Conservation (phyloP, 2,329 filamentous ascomycete genomes). For the Aspergillus pseudotamarii region DNA sequence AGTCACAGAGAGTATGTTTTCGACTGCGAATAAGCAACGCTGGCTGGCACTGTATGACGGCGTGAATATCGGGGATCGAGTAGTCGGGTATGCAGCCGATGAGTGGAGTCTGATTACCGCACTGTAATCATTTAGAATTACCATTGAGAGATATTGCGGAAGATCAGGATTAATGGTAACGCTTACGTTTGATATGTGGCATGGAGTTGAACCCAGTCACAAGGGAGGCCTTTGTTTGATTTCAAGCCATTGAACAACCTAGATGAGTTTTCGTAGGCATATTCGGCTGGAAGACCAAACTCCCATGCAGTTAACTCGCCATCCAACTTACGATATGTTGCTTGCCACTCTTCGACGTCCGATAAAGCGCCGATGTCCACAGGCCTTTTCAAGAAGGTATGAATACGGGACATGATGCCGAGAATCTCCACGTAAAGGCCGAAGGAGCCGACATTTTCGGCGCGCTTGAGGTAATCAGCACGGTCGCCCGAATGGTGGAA, state of each 20-base stretch:
- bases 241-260: slow-evolving; percentile 70
- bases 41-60: slow-evolving; percentile 85
- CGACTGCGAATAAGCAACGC: slow-evolving; percentile 78
- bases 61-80: slow-evolving; percentile 83
- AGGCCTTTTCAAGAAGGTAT: slow-evolving; percentile 84
- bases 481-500: slow-evolving; percentile 61
- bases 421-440: slow-evolving; percentile 89
- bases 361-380: slow-evolving; percentile 82
- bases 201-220: slow-evolving; percentile 88
- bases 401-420: slow-evolving; percentile 82
- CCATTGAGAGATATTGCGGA: background rate
- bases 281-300: slow-evolving; percentile 78
- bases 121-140: slow-evolving; percentile 35
- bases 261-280: slow-evolving; percentile 71
- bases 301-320: slow-evolving; percentile 80
- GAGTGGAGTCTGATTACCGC: slow-evolving; percentile 89
- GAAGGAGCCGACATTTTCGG: slow-evolving; percentile 83
- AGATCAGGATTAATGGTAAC: background rate
- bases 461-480: slow-evolving; percentile 67
- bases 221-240: slow-evolving; percentile 70
- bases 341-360: slow-evolving; percentile 89
- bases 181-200: slow-evolving; percentile 81
- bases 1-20: slow-evolving; percentile 76
- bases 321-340: slow-evolving; percentile 82
- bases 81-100: slow-evolving; percentile 89